Evolutionary conservation across 257 asterid genomes (phyloP).

Genomic region (Oldenlandia corymbosa): DNA sequence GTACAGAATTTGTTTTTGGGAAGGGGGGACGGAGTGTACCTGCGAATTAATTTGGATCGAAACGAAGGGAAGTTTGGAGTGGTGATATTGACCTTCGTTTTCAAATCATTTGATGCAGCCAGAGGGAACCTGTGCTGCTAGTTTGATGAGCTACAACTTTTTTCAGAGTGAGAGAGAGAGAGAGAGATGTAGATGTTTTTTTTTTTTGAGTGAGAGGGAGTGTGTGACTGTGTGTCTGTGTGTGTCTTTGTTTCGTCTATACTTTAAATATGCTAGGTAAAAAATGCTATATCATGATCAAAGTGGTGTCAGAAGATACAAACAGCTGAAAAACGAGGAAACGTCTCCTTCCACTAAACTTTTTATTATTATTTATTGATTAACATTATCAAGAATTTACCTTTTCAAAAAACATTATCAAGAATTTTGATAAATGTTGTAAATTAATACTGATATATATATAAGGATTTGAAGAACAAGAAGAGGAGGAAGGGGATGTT

Average conservation of each 20-base stretch:
- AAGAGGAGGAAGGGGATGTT: slow-evolving; percentile 18
- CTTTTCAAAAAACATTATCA: no score
- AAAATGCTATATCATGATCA: slow-evolving; percentile 43
- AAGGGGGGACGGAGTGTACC: no score
- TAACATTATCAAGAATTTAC: slow-evolving; percentile 8
- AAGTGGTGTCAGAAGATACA: slow-evolving; percentile 65
- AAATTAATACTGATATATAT: no score
- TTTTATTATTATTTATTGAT: background rate
- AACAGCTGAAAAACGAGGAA: slow-evolving; percentile 86
- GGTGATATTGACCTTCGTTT: slow-evolving; percentile 64
- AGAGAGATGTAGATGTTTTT: slow-evolving; percentile 35
- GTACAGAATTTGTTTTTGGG: no score
- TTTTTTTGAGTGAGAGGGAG: slow-evolving; percentile 19
- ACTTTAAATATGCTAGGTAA: slow-evolving; percentile 28
- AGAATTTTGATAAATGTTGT: no score
- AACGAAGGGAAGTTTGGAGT: slow-evolving; percentile 28
- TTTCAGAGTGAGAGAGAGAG: slow-evolving; percentile 41
- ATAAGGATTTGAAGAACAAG: slow-evolving; percentile 4
- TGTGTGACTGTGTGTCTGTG: slow-evolving; percentile 10
- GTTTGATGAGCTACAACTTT: slow-evolving; percentile 28
- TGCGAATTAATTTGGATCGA: slow-evolving; percentile 42
- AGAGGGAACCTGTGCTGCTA: slow-evolving; percentile 10
- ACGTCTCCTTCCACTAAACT: slow-evolving; percentile 66
- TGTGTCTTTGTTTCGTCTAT: slow-evolving; percentile 18
- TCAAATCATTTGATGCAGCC: slow-evolving; percentile 56